Percentiles rank a stretch among this genome's conserved stretches.
Conservation (phyloP, 345 rosid genomes). For the Citrus glauca region DNA sequence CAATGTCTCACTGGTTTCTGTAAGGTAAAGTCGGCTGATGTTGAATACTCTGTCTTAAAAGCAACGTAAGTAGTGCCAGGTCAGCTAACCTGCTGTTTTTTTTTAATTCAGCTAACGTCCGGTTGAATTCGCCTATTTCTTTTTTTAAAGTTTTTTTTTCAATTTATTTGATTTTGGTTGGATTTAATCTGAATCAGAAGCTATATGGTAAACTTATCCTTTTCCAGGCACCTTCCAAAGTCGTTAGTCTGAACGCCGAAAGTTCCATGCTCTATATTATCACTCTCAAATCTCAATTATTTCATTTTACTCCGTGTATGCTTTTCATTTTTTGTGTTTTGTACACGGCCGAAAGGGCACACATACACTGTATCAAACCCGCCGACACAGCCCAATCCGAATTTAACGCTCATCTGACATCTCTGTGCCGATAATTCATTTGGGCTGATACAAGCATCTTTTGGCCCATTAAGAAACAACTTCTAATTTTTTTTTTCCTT, state of each 20-base stretch:
- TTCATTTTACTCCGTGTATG: not conserved
- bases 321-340: not conserved
- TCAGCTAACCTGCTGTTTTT: not conserved
- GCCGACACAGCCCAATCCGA: not conserved
- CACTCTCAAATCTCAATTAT: no score
- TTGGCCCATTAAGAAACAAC: not conserved
- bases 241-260: not conserved
- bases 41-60: no score
- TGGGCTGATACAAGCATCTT: not conserved
- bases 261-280: not conserved
- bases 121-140: no score
- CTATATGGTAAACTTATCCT: not conserved
- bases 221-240: not conserved
- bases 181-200: not conserved
- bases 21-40: not conserved
- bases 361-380: not conserved
- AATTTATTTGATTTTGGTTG: not conserved
- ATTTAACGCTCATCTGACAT: not conserved
- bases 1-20: not conserved
- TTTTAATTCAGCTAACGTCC: no score
- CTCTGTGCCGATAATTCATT: not conserved
- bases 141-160: not conserved
- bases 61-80: not conserved
- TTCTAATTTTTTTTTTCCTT: no score
- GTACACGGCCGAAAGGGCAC: not conserved